Evolutionary conservation across 225 moss, liverwort and hornwort species (phyloP).

Genomic region (Sphagnum tenellum): DNA sequence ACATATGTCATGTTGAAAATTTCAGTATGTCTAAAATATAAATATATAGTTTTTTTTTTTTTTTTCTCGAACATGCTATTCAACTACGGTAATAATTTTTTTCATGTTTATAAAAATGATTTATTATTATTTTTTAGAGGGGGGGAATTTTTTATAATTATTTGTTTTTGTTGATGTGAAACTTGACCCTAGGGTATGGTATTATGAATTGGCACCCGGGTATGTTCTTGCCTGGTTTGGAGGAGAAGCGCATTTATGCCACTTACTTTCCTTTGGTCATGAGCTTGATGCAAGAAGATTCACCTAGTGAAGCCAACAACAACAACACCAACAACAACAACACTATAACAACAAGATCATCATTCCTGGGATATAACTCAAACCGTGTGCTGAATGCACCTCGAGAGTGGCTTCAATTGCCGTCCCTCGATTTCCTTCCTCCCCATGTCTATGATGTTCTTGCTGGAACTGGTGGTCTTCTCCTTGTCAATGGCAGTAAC

Average conservation of each 20-base stretch:
- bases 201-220: conserved; percentile 6
- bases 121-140: too few relatives aligned
- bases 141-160: too few relatives aligned
- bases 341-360: too few relatives aligned
- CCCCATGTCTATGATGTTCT: conserved; percentile 3
- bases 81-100: too few relatives aligned
- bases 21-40: too few relatives aligned
- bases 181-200: too few relatives aligned
- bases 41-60: too few relatives aligned
- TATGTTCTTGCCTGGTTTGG: background rate
- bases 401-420: conserved; percentile 2
- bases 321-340: background rate
- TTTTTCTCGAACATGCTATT: too few relatives aligned
- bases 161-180: too few relatives aligned
- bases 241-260: background rate
- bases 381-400: background rate
- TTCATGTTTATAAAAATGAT: too few relatives aligned
- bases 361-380: background rate
- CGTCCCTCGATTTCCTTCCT: conserved; percentile 5
- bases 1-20: too few relatives aligned
- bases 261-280: conserved; percentile 5
- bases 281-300: background rate
- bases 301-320: background rate
- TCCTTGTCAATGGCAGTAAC: conserved; percentile 2
- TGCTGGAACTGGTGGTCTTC: conserved; percentile 6